Evolutionary conservation across 768 basidiomycete genomes (phyloP).

Genomic region (Mycena olivaceomarginata): DNA sequence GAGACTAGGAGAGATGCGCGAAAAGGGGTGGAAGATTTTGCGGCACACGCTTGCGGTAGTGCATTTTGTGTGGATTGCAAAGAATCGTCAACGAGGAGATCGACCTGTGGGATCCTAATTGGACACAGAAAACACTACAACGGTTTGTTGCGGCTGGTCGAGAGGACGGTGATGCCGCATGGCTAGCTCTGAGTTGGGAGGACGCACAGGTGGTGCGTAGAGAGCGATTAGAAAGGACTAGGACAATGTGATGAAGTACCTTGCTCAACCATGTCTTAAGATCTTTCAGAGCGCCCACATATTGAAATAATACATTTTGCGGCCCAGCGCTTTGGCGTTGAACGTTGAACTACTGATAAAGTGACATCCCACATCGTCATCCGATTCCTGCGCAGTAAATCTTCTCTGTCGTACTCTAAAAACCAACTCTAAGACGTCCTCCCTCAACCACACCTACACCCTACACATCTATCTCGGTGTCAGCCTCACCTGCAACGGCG

Average conservation of each 20-base stretch:
- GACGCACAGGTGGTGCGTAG: conserved; percentile 32
- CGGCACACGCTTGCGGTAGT: conserved; percentile 44
- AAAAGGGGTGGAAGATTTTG: conserved; percentile 47
- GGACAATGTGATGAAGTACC: not conserved
- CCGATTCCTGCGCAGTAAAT: too few species aligned
- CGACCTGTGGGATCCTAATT: conserved; percentile 19
- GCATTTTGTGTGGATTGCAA: conserved; percentile 39
- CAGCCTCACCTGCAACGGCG: conserved; percentile 55
- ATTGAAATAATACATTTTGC: too few species aligned
- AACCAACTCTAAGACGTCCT: too few species aligned
- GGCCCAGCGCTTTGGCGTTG: too few species aligned
- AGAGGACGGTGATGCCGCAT: conserved; percentile 39
- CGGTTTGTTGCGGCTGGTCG: conserved; percentile 33
- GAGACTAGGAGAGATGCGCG: conserved; percentile 31
- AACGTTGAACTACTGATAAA: too few species aligned
- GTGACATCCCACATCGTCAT: too few species aligned
- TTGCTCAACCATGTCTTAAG: too few species aligned
- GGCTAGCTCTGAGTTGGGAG: conserved; percentile 43
- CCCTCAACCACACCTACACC: too few species aligned
- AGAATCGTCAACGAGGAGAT: conserved; percentile 27
- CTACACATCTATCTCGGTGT: conserved; percentile 39
- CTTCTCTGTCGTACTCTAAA: too few species aligned
- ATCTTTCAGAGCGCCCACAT: too few species aligned
- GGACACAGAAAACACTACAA: conserved; percentile 41
- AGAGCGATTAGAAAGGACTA: conserved; percentile 7